A percentile compares a stretch with the other conserved stretches of the same genome.
Conservation (phyloP, 805 yeast species). For the Candida boleticola region DNA sequence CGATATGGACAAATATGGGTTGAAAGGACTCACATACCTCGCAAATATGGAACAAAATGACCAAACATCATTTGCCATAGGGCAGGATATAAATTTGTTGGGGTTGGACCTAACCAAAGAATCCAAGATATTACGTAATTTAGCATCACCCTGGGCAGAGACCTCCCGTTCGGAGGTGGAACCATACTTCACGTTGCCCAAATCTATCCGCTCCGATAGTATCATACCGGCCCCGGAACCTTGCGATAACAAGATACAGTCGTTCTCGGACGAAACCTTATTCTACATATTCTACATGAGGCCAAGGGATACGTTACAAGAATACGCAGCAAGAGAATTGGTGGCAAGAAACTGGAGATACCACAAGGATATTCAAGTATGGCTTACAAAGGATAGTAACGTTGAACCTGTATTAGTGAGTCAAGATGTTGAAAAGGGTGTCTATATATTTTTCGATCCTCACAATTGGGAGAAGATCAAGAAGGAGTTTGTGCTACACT, state of each 20-base stretch:
- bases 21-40: conserved; percentile 60
- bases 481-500: conserved; percentile 57
- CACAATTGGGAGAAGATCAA: conserved; percentile 93
- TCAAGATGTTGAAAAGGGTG: conserved; percentile 87
- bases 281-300: conserved; percentile 91
- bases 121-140: conserved; percentile 55
- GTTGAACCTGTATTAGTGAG: conserved; percentile 80
- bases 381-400: conserved; percentile 93
- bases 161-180: conserved; percentile 87
- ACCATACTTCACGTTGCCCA: conserved; percentile 72
- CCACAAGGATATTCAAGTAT: conserved; percentile 91
- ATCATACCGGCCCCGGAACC: conserved; percentile 41
- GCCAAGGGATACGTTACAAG: conserved; percentile 92
- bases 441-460: conserved; percentile 93
- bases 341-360: conserved; percentile 95
- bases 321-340: conserved; percentile 87
- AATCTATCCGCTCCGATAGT: conserved; percentile 28
- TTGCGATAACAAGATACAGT: conserved; percentile 49
- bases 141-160: conserved; percentile 95
- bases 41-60: conserved; percentile 63
- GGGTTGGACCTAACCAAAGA: conserved; percentile 58
- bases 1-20: conserved; percentile 64
- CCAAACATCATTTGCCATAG: conserved; percentile 65
- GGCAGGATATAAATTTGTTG: conserved; percentile 66
- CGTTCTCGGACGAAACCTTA: conserved; percentile 85